Evolutionary conservation across 176 grass and related monocot species (phyloP), one percentile per base, ranked within the genome.

Genomic region (Phoenix roebelenii): DNA sequence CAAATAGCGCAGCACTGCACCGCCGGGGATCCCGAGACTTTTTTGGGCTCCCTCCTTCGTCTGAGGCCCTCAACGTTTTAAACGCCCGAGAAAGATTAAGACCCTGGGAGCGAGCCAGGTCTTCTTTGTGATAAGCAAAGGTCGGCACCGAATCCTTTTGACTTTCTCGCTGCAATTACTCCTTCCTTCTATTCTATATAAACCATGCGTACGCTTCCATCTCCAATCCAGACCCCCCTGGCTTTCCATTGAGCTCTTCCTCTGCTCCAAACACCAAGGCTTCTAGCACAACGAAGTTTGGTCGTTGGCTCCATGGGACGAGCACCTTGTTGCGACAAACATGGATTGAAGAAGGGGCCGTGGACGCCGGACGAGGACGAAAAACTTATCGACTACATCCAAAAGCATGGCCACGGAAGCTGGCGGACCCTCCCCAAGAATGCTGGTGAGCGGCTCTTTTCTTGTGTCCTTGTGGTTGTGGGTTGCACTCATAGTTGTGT

Each of bases 71-170:
- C 57, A 6, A n/a, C n/a, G 3, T 10, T 18, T 58, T 50, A 6
- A 49, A 17, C 30, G 19, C 12, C 17, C 16, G 16, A 51, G 18
- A 23, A 19, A 51, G 20, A 64, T 18, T 28, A 16, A 53, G 20
- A 44, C 23, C 22, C 58, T 32, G 61, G 24, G 57, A 50, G 24
- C 7, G 28, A 67, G 79, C 79, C 83, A 96, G 80, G 91, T 96
- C 73, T 80, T 83, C 53, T 23, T 58, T 66, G 65, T 54, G 71
- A 74, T 70, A 78, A 60, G 83, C 72, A 72, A 90, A 77, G 84
- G 87, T 60, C 92, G 81, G 87, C 84, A 83, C 93, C 82, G 84
- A 92, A 92, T 83, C 84, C 71, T 66, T 67, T 92, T 98, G 84
- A 85, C 88, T 85, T 85, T 23, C 10, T 77, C 44, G 39, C 25